Percentiles rank a stretch among this genome's conserved stretches.
Conservation (phyloP, 345 rosid species). For the Aquilaria sinensis region DNA sequence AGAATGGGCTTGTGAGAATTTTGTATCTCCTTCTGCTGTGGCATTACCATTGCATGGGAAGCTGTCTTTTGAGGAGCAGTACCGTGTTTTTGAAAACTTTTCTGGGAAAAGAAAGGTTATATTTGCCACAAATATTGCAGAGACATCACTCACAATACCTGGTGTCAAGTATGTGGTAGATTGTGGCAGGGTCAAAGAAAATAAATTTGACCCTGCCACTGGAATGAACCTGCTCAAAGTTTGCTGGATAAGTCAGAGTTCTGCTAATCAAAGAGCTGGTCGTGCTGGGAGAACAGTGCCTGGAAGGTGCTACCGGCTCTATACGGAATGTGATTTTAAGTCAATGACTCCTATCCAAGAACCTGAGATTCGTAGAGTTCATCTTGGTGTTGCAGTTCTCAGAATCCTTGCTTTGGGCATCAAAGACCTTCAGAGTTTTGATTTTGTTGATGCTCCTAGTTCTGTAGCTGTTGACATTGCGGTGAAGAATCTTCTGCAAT, state of each 20-base stretch:
- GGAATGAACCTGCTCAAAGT: slow-evolving; percentile 88
- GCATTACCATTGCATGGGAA: slow-evolving; percentile 85
- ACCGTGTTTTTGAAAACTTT: slow-evolving; percentile 48
- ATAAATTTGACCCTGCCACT: slow-evolving; percentile 60
- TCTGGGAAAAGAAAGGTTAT: slow-evolving; percentile 77
- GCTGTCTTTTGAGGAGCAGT: slow-evolving; percentile 68
- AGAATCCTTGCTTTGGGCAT: slow-evolving; percentile 77
- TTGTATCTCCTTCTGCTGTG: slow-evolving; percentile 46
- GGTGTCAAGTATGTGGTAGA: slow-evolving; percentile 90
- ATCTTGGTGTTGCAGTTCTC: slow-evolving; percentile 83
- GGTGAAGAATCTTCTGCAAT: slow-evolving; percentile 60
- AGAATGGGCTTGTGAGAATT: slow-evolving; percentile 87
- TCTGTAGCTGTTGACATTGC: slow-evolving; percentile 65
- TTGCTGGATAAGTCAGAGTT: slow-evolving; percentile 68
- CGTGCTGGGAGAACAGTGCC: slow-evolving; percentile 97
- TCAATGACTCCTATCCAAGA: slow-evolving; percentile 60
- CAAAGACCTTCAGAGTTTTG: slow-evolving; percentile 49
- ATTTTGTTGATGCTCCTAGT: slow-evolving; percentile 88
- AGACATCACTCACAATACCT: slow-evolving; percentile 90
- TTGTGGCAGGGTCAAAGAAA: slow-evolving; percentile 82
- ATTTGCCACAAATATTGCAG: slow-evolving; percentile 93
- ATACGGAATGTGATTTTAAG: slow-evolving; percentile 44
- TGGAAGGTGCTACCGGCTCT: slow-evolving; percentile 82
- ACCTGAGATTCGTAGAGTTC: slow-evolving; percentile 89
- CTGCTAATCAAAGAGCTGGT: slow-evolving; percentile 89